A percentile compares a stretch with the other conserved stretches of the same genome.
phyloP scores from a whole-genome alignment of 2,329 filamentous ascomycete genomes.

The Hymenotorrendiella dingleyae region DNA sequence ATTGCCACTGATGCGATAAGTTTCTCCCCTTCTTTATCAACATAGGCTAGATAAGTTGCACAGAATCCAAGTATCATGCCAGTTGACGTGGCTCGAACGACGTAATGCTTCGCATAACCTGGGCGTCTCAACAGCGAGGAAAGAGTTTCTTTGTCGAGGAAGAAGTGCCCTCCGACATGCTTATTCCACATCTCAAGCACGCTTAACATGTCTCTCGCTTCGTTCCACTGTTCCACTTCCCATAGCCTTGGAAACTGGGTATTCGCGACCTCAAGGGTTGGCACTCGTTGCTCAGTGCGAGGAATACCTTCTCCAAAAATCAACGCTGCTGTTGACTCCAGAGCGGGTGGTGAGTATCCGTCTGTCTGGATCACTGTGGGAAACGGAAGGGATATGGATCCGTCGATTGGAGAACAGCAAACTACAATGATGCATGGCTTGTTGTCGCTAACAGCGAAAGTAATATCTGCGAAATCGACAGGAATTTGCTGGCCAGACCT shows the following conservation, averaged over 20 bases:
- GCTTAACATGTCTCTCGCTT: conserved; percentile 23
- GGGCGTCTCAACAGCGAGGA: conserved; percentile 44
- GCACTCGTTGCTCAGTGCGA: not conserved
- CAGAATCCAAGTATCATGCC: conserved; percentile 49
- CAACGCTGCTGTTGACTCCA: conserved; percentile 45
- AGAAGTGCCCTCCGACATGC: conserved; percentile 34
- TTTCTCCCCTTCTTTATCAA: conserved; percentile 44
- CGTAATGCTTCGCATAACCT: conserved; percentile 52
- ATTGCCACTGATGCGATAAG: conserved; percentile 51
- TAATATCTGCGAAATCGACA: conserved; percentile 41
- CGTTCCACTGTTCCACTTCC: conserved; percentile 28
- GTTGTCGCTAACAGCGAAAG: conserved; percentile 37
- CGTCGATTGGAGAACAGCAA: conserved; percentile 41
- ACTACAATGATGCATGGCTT: conserved; percentile 47
- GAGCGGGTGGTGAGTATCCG: conserved; percentile 41
- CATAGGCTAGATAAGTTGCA: conserved; percentile 53
- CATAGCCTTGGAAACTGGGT: conserved; percentile 19
- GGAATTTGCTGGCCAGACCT: conserved; percentile 43
- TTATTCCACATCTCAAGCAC: conserved; percentile 26
- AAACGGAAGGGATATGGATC: conserved; percentile 37
- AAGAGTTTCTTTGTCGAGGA: conserved; percentile 38
- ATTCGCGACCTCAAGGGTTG: not conserved
- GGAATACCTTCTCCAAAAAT: conserved; percentile 40
- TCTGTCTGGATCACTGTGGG: conserved; percentile 46
- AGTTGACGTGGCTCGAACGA: conserved; percentile 43